Evolutionary conservation across 257 asterid genomes (phyloP), one percentile per base, ranked within the genome.

Genomic region (Capsicum baccatum): DNA sequence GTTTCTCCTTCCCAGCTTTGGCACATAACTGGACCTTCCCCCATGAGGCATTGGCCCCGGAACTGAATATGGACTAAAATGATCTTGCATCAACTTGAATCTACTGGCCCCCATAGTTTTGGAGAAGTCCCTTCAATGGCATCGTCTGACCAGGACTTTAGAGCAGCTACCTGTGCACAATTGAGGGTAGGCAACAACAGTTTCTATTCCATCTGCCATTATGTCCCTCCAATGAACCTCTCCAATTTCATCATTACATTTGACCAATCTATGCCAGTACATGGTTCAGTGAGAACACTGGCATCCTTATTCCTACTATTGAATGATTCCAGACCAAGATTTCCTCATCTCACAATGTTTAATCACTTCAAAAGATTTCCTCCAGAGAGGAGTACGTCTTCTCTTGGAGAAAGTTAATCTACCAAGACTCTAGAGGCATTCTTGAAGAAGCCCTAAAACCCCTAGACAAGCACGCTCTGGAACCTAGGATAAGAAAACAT

Each of bases 371-470:
- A 39, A 37, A 39, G 52, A 37, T 37, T 37, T 67, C 48, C 76
- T 37, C 52, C 52, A 68, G 76, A 37, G 37, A 15, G 52, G 13
- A 58, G 64, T 6, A 17, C 26, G 21, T 58, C 52, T 68, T 68
- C 21, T 69, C 55, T 6, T 39, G 54, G 42, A 69, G 78, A 69
- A 39, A 69, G 78, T 39, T 69, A 69, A 69, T 69, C 39, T 69
- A 69, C 42, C 78, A 69, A 67, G 76, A 68, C 37, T 15, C 26
- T 15, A 3, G 37, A 68, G 26, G 76, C 26, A 39, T 37, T 68
- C 76, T 68, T 68, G 76, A 44, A 68, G 52, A 68, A 37, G 21
- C 52, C 52, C 76, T 15, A 37, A 37, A 37, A 68, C 44, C 76
- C 76, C 4, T 6, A 37, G 21, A 37, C 7, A 5, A 37, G 52